These are phyloP conservation scores for Panaeolus papilionaceus DNA, from an alignment of 768 basidiomycete genomes.

Conservation along the genomic window DNA sequence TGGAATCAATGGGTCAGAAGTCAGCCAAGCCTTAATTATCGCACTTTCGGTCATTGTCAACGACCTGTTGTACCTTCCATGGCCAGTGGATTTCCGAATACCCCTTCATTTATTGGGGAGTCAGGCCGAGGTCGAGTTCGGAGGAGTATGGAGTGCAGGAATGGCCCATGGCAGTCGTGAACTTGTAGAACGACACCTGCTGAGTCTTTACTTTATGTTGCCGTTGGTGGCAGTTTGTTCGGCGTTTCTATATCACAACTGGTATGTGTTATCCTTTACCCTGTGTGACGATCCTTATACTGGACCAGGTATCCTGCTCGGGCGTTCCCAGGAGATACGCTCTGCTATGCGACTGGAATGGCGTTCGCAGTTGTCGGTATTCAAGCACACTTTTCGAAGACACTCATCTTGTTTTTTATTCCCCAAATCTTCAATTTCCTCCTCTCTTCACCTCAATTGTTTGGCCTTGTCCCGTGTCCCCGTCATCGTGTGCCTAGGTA, in stretches of 20 bases:
- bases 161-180: conserved; percentile 87
- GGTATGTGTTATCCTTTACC: conserved; percentile 56
- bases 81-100: conserved; percentile 76
- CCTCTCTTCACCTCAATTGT: conserved; percentile 92
- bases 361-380: conserved; percentile 98
- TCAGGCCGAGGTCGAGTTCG: conserved; percentile 71
- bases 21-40: conserved; percentile 91
- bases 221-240: conserved; percentile 90
- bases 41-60: conserved; percentile 90
- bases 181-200: conserved; percentile 91
- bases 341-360: conserved; percentile 99
- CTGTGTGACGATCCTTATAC: neutral
- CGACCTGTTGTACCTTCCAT: conserved; percentile 93
- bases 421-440: conserved; percentile 99
- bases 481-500: conserved; percentile 92
- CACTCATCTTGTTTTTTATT: conserved; percentile 93
- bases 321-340: conserved; percentile 94
- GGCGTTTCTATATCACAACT: conserved; percentile 95
- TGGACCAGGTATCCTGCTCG: conserved; percentile 89
- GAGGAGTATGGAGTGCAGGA: conserved; percentile 83
- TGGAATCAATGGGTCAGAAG: conserved; percentile 97
- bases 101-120: conserved; percentile 74
- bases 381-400: conserved; percentile 97
- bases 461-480: conserved; percentile 92
- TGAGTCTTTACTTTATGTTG: conserved; percentile 97